phyloP scores from a whole-genome alignment of 1,284 basidiomycete genomes.

The Hymenochaete sp. region DNA sequence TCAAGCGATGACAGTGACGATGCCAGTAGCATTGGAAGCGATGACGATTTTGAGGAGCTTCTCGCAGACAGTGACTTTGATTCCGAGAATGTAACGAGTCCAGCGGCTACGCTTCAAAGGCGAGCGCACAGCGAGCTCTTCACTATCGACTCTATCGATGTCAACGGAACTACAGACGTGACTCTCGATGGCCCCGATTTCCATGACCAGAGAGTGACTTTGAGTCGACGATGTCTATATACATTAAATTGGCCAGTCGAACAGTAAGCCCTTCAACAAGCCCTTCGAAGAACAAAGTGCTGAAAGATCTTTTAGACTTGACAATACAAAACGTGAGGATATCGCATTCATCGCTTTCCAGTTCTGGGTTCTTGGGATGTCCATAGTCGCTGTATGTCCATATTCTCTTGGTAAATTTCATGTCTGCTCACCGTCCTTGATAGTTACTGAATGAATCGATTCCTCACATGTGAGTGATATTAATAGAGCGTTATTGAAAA shows the following conservation, averaged over 20 bases:
- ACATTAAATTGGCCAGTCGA: slow-evolving; percentile 59
- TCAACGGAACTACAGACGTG: slow-evolving; percentile 33
- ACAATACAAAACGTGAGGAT: slow-evolving; percentile 69
- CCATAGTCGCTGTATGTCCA: slow-evolving; percentile 48
- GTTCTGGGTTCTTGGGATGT: slow-evolving; percentile 74
- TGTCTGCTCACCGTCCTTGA: no score
- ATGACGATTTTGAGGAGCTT: slow-evolving; percentile 2
- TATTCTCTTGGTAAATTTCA: no score
- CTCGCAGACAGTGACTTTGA: no score
- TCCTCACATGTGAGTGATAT: slow-evolving; percentile 55
- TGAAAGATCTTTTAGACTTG: slow-evolving; percentile 37
- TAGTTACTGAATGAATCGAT: slow-evolving; percentile 69
- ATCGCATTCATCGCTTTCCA: slow-evolving; percentile 70
- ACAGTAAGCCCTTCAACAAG: slow-evolving; percentile 34
- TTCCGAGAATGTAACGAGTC: no score
- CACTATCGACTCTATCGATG: slow-evolving; percentile 23
- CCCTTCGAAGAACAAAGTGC: slow-evolving; percentile 5
- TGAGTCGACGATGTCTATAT: slow-evolving; percentile 43
- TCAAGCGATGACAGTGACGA: slow-evolving; percentile 16
- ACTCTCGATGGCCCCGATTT: slow-evolving; percentile 36
- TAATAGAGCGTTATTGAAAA: slow-evolving; percentile 4
- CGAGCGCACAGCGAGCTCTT: slow-evolving; percentile 12
- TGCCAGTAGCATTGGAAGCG: slow-evolving; percentile 12
- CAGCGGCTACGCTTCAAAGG: no score
- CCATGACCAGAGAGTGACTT: slow-evolving; percentile 27